Conservation (phyloP, 768 basidiomycete species). For the Sutorius australiensis region DNA sequence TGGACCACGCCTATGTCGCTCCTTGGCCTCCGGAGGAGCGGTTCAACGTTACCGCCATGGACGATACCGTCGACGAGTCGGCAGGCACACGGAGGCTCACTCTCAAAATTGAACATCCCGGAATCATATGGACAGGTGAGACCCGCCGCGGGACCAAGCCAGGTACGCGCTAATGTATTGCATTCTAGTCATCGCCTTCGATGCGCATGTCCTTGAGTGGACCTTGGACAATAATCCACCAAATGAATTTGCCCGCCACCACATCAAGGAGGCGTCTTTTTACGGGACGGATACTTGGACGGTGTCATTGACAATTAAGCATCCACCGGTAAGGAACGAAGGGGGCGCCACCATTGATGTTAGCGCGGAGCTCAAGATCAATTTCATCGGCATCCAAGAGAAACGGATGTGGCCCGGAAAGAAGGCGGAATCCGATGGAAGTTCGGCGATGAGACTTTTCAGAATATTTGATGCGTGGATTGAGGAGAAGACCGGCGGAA, state of each 20-base stretch:
- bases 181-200: conserved; percentile 74
- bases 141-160: background rate
- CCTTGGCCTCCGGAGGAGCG: conserved; percentile 40
- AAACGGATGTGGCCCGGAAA: conserved; percentile 83
- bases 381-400: conserved; percentile 82
- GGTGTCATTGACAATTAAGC: conserved; percentile 66
- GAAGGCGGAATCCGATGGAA: conserved; percentile 42
- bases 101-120: conserved; percentile 70
- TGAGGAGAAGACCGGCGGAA: conserved; percentile 54
- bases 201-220: conserved; percentile 87
- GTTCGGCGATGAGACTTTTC: conserved; percentile 69
- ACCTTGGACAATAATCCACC: conserved; percentile 78
- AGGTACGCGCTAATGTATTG: background rate
- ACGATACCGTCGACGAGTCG: conserved; percentile 49
- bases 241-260: conserved; percentile 70
- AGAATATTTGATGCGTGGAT: conserved; percentile 74
- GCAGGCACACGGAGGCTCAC: conserved; percentile 69
- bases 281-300: conserved; percentile 73
- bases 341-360: background rate
- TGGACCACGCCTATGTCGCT: conserved; percentile 46
- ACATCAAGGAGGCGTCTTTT: conserved; percentile 89
- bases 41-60: conserved; percentile 56
- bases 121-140: conserved; percentile 82
- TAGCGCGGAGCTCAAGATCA: conserved; percentile 43
- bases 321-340: conserved; percentile 27